A percentile compares a stretch with the other conserved stretches of the same genome.
These are phyloP conservation scores for Chlorella vulgaris DNA, from an alignment of 139 green algal species.

Conservation along the genomic window DNA sequence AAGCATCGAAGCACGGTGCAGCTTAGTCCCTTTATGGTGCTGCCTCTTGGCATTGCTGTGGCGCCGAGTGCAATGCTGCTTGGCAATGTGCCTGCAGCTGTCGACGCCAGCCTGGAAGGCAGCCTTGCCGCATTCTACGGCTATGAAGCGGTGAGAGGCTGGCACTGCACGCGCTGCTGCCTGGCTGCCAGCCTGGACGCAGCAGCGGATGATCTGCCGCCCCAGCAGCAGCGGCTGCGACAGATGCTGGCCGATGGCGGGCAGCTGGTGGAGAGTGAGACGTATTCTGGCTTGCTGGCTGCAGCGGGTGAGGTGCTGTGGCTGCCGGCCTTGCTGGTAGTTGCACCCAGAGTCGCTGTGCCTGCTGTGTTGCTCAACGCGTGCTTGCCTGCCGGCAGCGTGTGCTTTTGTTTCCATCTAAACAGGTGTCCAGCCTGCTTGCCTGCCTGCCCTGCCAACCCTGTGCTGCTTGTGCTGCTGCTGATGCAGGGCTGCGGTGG, in stretches of 20 bases:
- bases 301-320: neutral
- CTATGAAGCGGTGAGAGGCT: constrained; percentile 9
- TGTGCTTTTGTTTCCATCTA: neutral
- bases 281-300: neutral
- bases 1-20: constrained; percentile 4
- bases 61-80: neutral
- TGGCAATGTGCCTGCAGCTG: constrained; percentile 5
- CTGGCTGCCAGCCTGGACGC: constrained; percentile 11
- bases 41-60: constrained; percentile 20
- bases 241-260: neutral
- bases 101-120: neutral
- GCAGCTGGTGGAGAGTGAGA: constrained; percentile 8
- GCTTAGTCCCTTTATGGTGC: constrained; percentile 19
- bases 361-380: neutral
- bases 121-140: constrained; percentile 5
- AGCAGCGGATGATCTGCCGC: neutral
- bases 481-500: constrained; percentile 12
- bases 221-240: neutral
- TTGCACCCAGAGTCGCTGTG: neutral
- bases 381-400: neutral
- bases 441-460: no score
- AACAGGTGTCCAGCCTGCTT: no score
- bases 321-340: neutral
- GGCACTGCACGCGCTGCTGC: constrained; percentile 26
- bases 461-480: neutral